Base-by-base conservation (phyloP, 371 early-diverging fungal genomes). In the Mucor plumbeus region DNA sequence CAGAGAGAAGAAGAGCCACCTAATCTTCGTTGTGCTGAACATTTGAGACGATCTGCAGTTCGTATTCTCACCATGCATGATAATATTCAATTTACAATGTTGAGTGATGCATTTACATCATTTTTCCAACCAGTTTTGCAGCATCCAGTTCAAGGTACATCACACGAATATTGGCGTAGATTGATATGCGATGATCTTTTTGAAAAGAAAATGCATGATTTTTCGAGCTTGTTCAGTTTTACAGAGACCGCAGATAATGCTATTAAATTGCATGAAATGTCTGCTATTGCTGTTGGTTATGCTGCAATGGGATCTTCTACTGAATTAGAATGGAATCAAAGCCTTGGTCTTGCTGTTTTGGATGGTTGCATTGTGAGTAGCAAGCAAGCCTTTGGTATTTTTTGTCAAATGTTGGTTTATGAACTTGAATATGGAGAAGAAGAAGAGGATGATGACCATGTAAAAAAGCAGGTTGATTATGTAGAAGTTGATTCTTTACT, bases 371-470 rank as follows among this genome's bases (percentile, higher is more conserved):
- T 77, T 9, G 50, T 72, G 0, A 36, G 54, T 33, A 56, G 60
- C 19, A 69, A 56, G 7, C 38, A 48, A 19, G 64, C 71, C 0
- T 72, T 79, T 68, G 73, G 73, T 3, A 63, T 65, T 10, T 17
- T 76, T 1, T 79, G 77, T 59, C 77, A 74, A 43, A 79, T 79
- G 80, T n/a, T 79, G 21, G 70, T 78, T 5, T 78, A 70, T 44
- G 70, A 71, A 15, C 60, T 78, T 13, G 65, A 72, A 39, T 63
- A 72, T 4, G 70, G 61, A 14, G 58, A 47, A 7, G 64, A 59
- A 5, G 47, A 53, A 5, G 19, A 7, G 5, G 26, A 35, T 5
- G 55, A 31, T 8, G 38, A 11, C 38, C 9, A 38, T 1, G 47
- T 14, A 19, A 21, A 35, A 7, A 35, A 21, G 35, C 39, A 48